phyloP scores from a whole-genome alignment of 2,329 filamentous ascomycete species.

The Fusarium pininemorale region DNA sequence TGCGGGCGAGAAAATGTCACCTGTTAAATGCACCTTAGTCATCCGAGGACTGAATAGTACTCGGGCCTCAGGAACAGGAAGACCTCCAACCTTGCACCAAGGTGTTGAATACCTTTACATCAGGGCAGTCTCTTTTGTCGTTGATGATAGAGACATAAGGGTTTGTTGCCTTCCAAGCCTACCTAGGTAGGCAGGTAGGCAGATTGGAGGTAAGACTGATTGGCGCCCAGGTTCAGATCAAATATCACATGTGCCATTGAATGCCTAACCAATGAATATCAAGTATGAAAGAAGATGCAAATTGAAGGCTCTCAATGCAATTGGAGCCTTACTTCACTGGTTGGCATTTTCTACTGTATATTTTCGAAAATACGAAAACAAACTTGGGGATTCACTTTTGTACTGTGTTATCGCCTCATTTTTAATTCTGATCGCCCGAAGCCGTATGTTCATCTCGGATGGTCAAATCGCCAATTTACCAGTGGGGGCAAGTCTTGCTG shows the following conservation, averaged over 20 bases:
- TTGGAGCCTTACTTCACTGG: neutral
- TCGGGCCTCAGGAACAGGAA: neutral
- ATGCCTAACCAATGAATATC: neutral
- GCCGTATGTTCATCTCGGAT: slow-evolving; percentile 25
- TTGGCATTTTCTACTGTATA: neutral
- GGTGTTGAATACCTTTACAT: neutral
- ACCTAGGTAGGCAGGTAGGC: too few species aligned
- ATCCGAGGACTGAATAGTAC: neutral
- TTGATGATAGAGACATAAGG: neutral
- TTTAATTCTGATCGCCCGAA: slow-evolving; percentile 26
- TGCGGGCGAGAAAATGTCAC: neutral
- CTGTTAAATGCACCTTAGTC: neutral
- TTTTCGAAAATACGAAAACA: neutral
- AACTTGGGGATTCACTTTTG: neutral
- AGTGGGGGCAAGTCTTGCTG: slow-evolving; percentile 22
- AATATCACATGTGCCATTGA: neutral
- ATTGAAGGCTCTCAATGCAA: neutral
- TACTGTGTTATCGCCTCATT: neutral
- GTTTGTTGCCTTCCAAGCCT: neutral
- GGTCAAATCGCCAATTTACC: slow-evolving; percentile 17
- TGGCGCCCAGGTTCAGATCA: neutral
- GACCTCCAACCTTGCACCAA: neutral
- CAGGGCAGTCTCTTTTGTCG: neutral
- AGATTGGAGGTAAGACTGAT: neutral
- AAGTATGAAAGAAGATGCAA: neutral